Evolutionary conservation across 306 rosid genomes (phyloP), one percentile per base, ranked within the genome.

Genomic region (Gastrolobium villosum): DNA sequence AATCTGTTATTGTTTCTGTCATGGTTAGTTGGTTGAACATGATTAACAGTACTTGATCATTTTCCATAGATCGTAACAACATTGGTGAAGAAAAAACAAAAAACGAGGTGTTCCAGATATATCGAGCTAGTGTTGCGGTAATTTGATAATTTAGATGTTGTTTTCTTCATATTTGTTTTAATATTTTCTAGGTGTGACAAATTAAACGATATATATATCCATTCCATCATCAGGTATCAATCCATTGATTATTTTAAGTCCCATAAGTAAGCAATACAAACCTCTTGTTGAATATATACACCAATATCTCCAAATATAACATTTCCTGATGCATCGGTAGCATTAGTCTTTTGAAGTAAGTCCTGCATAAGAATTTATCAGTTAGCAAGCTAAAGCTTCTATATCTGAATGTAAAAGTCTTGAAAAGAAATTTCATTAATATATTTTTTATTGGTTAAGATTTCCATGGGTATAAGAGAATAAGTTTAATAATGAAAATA

Each of bases 241-340:
- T 35, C 37, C 20, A 34, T 36, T 52, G 68, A 65, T 66, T 65
- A 45, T 36, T 41, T 65, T 8, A 56, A 60, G 70, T 45, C 13
- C 57, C 36, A 60, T 3, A 35, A 71, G 50, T 34, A 83, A 26
- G 60, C 37, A 79, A 63, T 35, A 88, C 97, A 69, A 84, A 92
- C 99, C 99, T 96, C 94, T 85, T 93, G 97, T 81, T 96, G 99
- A 88, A 96, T 84, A 82, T 84, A 81, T 28, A 93, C 97, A 48
- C 99, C 99, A 79, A 96, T 84, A 83, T 96, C 99, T 50, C 99
- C 96, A 44, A 86, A 82, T 49, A 96, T 86, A 74, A 82, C 13
- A 75, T 96, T 96, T 80, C 99, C 99, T 1, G 99, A 96, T 10
- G 99, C 99, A 90, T 96, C 99, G 14, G 74, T 96, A 28, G 93